Evolutionary conservation across 2,329 filamentous ascomycete genomes (phyloP), one percentile per base, ranked within the genome.

Genomic region (Fusarium caatingaense): DNA sequence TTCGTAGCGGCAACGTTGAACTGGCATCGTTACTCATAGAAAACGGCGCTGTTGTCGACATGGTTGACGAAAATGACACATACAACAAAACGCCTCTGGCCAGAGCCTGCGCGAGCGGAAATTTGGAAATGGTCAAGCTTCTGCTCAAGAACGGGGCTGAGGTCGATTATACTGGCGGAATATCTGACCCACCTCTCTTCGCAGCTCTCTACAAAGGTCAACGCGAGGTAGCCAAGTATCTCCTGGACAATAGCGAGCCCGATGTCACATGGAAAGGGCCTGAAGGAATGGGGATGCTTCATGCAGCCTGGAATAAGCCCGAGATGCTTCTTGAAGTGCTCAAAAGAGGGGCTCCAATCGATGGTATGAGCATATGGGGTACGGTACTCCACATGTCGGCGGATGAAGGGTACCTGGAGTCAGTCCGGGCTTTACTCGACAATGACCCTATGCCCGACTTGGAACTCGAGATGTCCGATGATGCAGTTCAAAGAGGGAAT

Each of bases 51-150:
- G 11, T 12, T 4, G 12, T 41, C 18, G 25, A 56, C 16, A 49
- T 30, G 12, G 5, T 50, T 9, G 55, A 57, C n/a, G 2, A 8
- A 2, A 6, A 30, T 5, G 32, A 16, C 2, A 5, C 5, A 6
- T 40, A 6, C n/a, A 23, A 9, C 20, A 57, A 32, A 12, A 41
- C 55, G 2, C 55, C 45, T 7, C 16, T 50, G 2, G 49, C 55
- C 1, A 41, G 25, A 40, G 45, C 55, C 11, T 49, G 20, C 8
- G 8, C 4, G 16, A 20, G 18, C 6, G 34, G 34, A 18, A 8
- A 42, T 6, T 5, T 57, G 12, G 55, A 57, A 5, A 50, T 57
- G 20, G 55, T 57, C 6, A 57, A 57, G 34, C 32, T 57, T 42
- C 45, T 57, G 5, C 1, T 57, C 1, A 12, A 57, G 7, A 57